phyloP scores from a whole-genome alignment of 495 filamentous ascomycete genomes.

The Neurospora cerealis region DNA sequence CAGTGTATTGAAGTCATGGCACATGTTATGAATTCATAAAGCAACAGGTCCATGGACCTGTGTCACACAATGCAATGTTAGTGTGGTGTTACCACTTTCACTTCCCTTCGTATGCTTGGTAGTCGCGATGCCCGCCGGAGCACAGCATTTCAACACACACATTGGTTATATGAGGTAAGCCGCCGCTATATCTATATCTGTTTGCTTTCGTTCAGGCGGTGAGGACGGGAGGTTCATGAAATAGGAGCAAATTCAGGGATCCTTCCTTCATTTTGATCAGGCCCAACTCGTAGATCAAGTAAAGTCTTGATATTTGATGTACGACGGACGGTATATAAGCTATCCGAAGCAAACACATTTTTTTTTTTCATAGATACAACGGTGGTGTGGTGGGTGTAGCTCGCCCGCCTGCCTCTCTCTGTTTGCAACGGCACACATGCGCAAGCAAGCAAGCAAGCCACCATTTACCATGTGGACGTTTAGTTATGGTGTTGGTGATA shows the following conservation, averaged over 20 bases:
- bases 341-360: neutral
- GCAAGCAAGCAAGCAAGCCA: neutral
- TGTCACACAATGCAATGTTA: no score
- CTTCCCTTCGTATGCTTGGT: neutral
- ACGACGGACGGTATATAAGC: neutral
- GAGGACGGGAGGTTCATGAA: no score
- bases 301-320: neutral
- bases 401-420: neutral
- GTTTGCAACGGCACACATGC: neutral
- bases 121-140: neutral
- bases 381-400: neutral
- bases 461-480: neutral
- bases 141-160: neutral
- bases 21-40: no score
- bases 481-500: neutral
- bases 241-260: neutral
- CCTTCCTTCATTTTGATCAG: neutral
- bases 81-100: no score
- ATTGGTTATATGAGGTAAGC: no score
- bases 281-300: no score
- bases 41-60: no score
- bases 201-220: neutral
- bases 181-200: no score
- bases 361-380: neutral
- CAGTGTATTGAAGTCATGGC: no score